phyloP scores from a whole-genome alignment of 2,329 filamentous ascomycete species.

The Pseudonectria foliicola region DNA sequence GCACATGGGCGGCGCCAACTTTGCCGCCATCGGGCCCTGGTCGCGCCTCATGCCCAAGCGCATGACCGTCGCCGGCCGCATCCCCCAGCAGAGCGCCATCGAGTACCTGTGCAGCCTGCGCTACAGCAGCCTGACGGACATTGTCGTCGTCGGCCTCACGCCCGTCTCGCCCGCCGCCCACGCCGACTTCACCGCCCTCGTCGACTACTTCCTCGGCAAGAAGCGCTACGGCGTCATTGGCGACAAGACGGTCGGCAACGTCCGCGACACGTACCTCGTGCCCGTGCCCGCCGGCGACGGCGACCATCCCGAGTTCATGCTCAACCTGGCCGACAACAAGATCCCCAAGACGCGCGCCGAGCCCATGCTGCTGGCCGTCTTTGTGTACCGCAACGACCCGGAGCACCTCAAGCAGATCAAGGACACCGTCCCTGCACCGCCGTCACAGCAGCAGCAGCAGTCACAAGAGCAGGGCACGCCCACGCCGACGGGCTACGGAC shows the following conservation, averaged over 20 bases:
- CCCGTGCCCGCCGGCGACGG: slow-evolving; percentile 68
- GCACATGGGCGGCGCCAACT: slow-evolving; percentile 77
- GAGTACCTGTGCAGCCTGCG: slow-evolving; percentile 86
- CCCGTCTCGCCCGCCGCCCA: slow-evolving; percentile 54
- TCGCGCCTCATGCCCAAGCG: slow-evolving; percentile 63
- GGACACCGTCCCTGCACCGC: slow-evolving; percentile 5
- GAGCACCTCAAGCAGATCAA: slow-evolving; percentile 26
- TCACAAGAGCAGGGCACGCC: slow-evolving; percentile 23
- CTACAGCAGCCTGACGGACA: slow-evolving; percentile 74
- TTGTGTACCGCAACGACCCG: slow-evolving; percentile 67
- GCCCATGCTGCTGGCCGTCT: slow-evolving; percentile 72
- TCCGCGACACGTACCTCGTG: slow-evolving; percentile 87
- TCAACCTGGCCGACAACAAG: slow-evolving; percentile 77
- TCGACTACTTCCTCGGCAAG: slow-evolving; percentile 78
- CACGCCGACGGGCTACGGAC: slow-evolving; percentile 27
- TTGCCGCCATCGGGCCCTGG: slow-evolving; percentile 61
- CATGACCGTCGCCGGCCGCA: slow-evolving; percentile 69
- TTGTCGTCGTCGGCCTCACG: slow-evolving; percentile 70
- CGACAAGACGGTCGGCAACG: slow-evolving; percentile 64
- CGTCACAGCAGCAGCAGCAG: slow-evolving; percentile 7
- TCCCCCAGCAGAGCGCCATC: slow-evolving; percentile 74
- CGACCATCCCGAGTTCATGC: slow-evolving; percentile 76
- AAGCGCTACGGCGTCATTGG: slow-evolving; percentile 82
- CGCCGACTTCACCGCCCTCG: slow-evolving; percentile 65
- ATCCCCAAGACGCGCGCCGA: slow-evolving; percentile 66